Base-by-base conservation (phyloP, 345 rosid genomes). In the Mangifera indica region DNA sequence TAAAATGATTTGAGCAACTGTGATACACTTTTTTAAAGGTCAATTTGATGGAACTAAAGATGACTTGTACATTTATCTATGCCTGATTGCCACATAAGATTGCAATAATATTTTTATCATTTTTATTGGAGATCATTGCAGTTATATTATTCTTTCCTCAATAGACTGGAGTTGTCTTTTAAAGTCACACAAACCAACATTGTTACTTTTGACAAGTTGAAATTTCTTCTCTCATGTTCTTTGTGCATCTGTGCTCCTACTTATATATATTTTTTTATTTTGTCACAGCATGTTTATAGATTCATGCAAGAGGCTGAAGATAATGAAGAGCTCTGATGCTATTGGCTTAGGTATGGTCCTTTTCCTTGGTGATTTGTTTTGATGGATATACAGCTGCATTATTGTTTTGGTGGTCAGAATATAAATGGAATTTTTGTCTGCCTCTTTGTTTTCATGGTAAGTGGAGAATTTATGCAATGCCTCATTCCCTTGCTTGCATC, bases 261-360 rank as follows among this genome's bases (percentile, higher is more conserved):
- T 67, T 56, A 29, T 7, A 3, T 32, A 32, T 37, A 37, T 4
- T 37, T 44, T 17, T 32, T 72, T 51, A 49, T 73, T 72, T 46
- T 56, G 32, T 74, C 51, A 60, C 86, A 93, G 98, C 87, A 87
- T 93, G 89, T 93, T 93, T 70, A 91, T 80, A 57, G 97, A 91
- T 10, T 75, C 96, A 45, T 93, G 98, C 84, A 81, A 84, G 83
- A 87, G 85, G 79, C 83, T 93, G 72, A 93, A 93, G 85, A 93
- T 91, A 73, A 93, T 93, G 97, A 93, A 93, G 78, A 84, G 98
- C 46, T 81, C 95, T 59, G 98, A 93, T 86, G 91, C 97, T 26
- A 93, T 91, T 74, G 98, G 98, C 22, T 89, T 93, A 76, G 97
- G 98, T 89, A 37, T 15, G 83, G 71, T 3, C 25, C 11, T 12